Base-by-base conservation (phyloP, 2,329 filamentous ascomycete species). In the Rhinocladiella mackenziei region DNA sequence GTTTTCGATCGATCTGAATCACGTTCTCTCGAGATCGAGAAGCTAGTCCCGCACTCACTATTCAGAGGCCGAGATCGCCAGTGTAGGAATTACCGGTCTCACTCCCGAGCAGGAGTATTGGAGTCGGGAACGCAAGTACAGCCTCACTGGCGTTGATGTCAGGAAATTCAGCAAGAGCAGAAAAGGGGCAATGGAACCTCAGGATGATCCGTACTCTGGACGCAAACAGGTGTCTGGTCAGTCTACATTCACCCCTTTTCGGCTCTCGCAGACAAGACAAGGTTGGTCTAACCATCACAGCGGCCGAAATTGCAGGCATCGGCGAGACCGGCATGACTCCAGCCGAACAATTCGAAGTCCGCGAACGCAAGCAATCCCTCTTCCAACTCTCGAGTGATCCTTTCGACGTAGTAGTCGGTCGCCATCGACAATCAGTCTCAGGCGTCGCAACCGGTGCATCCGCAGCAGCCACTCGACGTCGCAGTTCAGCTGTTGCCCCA, bases 81-180 rank as follows among this genome's bases (percentile, higher is more conserved):
- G 40, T 20, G 52, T 56, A 8, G 54, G 50, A 28, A 22, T 41
- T 8, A 55, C 50, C 19, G 54, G 54, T 15, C 40, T 56, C 10
- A 54, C 50, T 13, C 45, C 45, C 8, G 54, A 56, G 22, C 38
- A 56, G 37, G 54, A 56, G 39, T 55, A 48, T 39, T 39, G 29
- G 46, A 56, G 52, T 29, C 50, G 54, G 4, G 52, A 56, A 38
- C 48, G 54, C 26, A 56, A 56, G 33, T 53, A 53, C 23, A 53
- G 50, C 31, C 40, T 48, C 20, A 51, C 41, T 22, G 54, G 54
- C 18, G 47, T 50, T 19, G 54, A 56, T 23, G 45, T 56, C 26
- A 36, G 54, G 29, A 53, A 46, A 29, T 56, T 56, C 39, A 53
- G 54, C 39, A 51, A 23, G 10, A 48, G 47, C 26, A 46, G 17